phyloP scores from a whole-genome alignment of 116 monocot species.

The Iris pallida region DNA sequence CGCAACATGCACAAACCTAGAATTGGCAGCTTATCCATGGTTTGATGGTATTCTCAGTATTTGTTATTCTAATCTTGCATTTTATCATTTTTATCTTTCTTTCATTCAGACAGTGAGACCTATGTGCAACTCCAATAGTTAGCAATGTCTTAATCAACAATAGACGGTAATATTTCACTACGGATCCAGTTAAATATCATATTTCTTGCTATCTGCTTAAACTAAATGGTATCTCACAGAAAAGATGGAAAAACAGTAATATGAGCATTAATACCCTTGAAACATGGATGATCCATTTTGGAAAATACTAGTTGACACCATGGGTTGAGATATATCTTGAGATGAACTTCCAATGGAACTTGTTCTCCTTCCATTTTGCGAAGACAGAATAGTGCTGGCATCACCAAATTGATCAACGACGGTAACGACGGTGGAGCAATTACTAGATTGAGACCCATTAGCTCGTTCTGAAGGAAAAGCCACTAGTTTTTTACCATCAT shows the following conservation, averaged over 20 bases:
- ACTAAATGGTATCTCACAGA: not conserved
- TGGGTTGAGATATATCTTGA: constrained; percentile 28
- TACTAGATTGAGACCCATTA: constrained; percentile 5
- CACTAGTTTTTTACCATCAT: constrained; percentile 38
- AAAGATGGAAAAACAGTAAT: not conserved
- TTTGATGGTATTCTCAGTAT: too few relatives aligned
- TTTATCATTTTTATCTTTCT: too few relatives aligned
- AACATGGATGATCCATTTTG: constrained; percentile 66
- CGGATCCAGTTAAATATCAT: too few relatives aligned
- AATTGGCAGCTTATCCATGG: too few relatives aligned
- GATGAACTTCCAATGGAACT: constrained; percentile 29
- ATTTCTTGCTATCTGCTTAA: too few relatives aligned
- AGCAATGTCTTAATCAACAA: too few relatives aligned
- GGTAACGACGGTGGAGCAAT: constrained; percentile 13
- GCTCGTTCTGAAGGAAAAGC: constrained; percentile 25
- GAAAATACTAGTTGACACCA: constrained; percentile 27
- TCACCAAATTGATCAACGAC: constrained; percentile 18
- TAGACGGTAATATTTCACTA: too few relatives aligned
- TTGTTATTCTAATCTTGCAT: too few relatives aligned
- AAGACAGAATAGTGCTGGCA: constrained; percentile 16
- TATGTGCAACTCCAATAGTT: too few relatives aligned
- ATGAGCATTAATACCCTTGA: constrained; percentile 45
- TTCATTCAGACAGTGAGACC: too few relatives aligned
- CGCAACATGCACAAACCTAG: too few relatives aligned
- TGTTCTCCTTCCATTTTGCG: constrained; percentile 5